Evolutionary conservation across 257 asterid species (phyloP), one percentile per base, ranked within the genome.

Genomic region (Plectranthus barbatus): DNA sequence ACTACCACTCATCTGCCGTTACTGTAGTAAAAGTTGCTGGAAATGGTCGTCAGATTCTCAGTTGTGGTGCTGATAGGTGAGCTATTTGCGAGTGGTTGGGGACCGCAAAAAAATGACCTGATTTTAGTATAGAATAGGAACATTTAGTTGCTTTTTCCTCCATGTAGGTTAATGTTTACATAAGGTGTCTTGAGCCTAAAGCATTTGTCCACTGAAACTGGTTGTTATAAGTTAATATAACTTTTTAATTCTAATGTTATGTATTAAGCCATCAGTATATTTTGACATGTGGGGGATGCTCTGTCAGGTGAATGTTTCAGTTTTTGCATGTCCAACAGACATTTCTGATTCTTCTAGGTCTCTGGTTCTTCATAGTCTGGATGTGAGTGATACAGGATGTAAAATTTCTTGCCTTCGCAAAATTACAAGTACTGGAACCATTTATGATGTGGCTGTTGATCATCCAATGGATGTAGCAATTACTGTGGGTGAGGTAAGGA

Each of bases 51-150:
- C 74, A 76, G 73, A 77, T 86, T 61, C 80, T 84, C 49, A 86
- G 91, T 67, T 81, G 83, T 59, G 55, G 79, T 40, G 76, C 81
- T 52, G 82, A 81, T 60, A 64, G 86, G 95, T 86, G 79, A 74
- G 86, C 72, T 61, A 61, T 60, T 36, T 53, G 45, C 7, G 59
- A 31, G 48, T 66, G 56, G 42, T 37, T 37, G 9, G 50, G 41
- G 7, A 41, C 31, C 21, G 9, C 18, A 24, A 24, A 41, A 49
- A 37, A 48, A 57, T 53, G 59, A 61, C 33, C 15, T 33, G 54
- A 39, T 52, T 23, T 31, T 64, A 68, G 29, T 17, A 53, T 66
- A 8, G 24, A 53, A 52, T 12, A 34, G 21, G 24, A 51, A 29
- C 40, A 34, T 19, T 5, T 20, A 31, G 15, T 49, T 24, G 19